These are phyloP conservation scores for Eucommia ulmoides DNA, from an alignment of 257 asterid species.

Conservation along the genomic window DNA sequence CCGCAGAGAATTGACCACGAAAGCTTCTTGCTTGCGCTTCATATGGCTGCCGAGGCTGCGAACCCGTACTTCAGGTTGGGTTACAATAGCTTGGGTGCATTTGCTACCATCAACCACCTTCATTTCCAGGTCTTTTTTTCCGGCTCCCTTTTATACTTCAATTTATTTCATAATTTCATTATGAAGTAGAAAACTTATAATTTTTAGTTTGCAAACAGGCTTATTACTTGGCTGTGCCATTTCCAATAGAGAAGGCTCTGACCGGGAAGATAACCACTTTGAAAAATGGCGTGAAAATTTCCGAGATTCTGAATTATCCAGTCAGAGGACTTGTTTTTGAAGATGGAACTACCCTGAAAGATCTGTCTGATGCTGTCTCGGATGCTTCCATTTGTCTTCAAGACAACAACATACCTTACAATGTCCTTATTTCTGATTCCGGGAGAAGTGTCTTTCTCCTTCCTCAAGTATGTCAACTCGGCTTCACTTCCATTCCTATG, in stretches of 20 bases:
- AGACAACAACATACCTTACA: slow-evolving; percentile 3
- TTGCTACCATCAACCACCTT: slow-evolving; percentile 5
- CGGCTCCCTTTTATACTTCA: not conserved
- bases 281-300: not conserved
- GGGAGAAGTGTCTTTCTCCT: not conserved
- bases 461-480: not conserved
- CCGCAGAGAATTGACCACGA: slow-evolving; percentile 1
- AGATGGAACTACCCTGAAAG: not conserved
- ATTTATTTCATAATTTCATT: no score
- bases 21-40: slow-evolving; percentile 1
- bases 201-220: slow-evolving; percentile 12
- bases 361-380: slow-evolving; percentile 1
- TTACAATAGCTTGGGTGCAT: slow-evolving; percentile 3
- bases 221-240: slow-evolving; percentile 25
- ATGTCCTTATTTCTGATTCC: not conserved
- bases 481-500: not conserved
- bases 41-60: slow-evolving; percentile 1
- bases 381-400: slow-evolving; percentile 1
- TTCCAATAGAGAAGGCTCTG: slow-evolving; percentile 26
- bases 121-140: not conserved
- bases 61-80: slow-evolving; percentile 2
- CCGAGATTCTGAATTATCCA: not conserved
- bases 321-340: slow-evolving; percentile 2
- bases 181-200: not conserved
- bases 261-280: not conserved